Base-by-base conservation (phyloP, 148 eudicot genomes). In the Hydrangea macrophylla region DNA sequence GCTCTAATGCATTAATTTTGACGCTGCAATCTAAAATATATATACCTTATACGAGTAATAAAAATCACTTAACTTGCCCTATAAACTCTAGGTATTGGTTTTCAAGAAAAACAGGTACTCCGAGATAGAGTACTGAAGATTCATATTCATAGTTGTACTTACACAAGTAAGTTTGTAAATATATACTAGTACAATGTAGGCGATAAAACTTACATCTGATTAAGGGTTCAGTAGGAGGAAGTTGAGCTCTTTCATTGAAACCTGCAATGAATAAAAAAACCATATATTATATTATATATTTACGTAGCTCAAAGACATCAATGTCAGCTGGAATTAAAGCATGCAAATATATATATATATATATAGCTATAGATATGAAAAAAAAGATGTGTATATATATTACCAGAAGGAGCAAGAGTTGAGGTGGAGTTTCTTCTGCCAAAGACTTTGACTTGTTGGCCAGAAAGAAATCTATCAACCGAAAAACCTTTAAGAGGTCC, bases 361-460 rank as follows among this genome's bases (percentile, higher is more conserved):
- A 70, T n/a, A n/a, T n/a, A n/a, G n/a, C n/a, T n/a, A n/a, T n/a
- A n/a, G n/a, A n/a, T n/a, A n/a, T n/a, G n/a, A n/a, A n/a, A n/a
- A n/a, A n/a, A n/a, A 71, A 63, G 4, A 53, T 7, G 20, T 63
- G 25, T 18, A 18, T 42, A 9, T 31, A 48, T 20, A 32, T 31
- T 72, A 62, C 69, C 62, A 32, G 75, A 9, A 66, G 61, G 51
- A 65, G 72, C 1, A 39, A 48, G 37, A 26, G 77, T 23, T 0
- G 84, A 67, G 27, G 68, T 74, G 59, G 83, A 73, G 50, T 80
- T 91, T 69, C 81, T 83, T 73, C 97, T 68, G 67, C 97, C 97
- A 59, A 91, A 86, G 15, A 91, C 92, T 77, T 91, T 91, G 66
- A 91, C 68, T 30, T 86, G 97, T 30, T 86, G 91, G 3, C 97